These are phyloP conservation scores for Brasilioporus rufonigricans DNA, from an alignment of 768 basidiomycete genomes.

Conservation along the genomic window DNA sequence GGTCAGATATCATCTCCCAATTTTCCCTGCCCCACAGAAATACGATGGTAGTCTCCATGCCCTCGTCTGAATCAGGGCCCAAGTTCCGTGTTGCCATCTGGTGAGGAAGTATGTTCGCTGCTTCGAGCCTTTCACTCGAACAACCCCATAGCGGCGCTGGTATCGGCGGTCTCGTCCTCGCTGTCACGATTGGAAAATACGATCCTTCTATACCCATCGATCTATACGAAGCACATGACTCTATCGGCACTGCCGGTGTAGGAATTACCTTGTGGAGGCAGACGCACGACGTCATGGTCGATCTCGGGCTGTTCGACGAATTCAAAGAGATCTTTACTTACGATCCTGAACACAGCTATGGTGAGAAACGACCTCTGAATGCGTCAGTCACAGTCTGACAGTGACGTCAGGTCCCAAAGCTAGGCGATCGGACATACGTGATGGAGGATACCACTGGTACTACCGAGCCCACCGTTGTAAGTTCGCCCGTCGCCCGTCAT, in stretches of 20 bases:
- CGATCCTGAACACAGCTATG: slow-evolving; percentile 14
- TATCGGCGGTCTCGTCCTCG: slow-evolving; percentile 44
- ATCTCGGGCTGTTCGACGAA: slow-evolving; percentile 42
- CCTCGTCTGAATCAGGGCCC: background rate
- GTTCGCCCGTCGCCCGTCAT: background rate
- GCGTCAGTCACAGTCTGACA: background rate
- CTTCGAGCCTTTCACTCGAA: background rate
- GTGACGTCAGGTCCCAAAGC: background rate
- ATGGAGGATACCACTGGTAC: slow-evolving; percentile 32
- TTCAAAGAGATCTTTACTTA: slow-evolving; percentile 17
- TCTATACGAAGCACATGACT: slow-evolving; percentile 47
- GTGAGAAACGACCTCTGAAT: background rate
- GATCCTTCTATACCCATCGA: slow-evolving; percentile 35
- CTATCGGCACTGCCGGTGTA: slow-evolving; percentile 39
- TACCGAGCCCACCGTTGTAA: slow-evolving; percentile 22
- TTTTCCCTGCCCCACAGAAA: background rate
- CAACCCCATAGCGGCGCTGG: slow-evolving; percentile 36
- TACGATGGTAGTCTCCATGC: no score
- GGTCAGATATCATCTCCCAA: background rate
- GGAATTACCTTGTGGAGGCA: slow-evolving; percentile 47
- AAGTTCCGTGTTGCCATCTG: slow-evolving; percentile 25
- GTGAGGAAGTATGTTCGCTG: slow-evolving; percentile 1
- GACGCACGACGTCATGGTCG: slow-evolving; percentile 44
- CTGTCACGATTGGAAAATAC: slow-evolving; percentile 36
- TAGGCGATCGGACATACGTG: slow-evolving; percentile 29